Evolutionary conservation across 495 filamentous ascomycete species (phyloP).

Genomic region (Stereocaulon alpinum): DNA sequence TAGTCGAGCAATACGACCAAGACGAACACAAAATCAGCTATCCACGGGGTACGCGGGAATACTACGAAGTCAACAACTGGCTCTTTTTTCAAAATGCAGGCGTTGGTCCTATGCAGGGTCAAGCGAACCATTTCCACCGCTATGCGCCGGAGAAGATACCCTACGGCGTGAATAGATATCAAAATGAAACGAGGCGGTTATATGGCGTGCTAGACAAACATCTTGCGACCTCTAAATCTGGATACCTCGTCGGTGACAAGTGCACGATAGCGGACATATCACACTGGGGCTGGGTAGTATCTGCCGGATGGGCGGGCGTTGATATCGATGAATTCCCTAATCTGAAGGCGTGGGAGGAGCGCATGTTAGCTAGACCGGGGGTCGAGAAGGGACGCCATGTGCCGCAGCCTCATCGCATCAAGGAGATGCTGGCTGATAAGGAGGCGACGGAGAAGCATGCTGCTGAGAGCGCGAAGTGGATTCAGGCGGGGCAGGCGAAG

Average conservation of each 20-base stretch:
- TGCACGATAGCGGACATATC: constrained; percentile 79
- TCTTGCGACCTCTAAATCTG: constrained; percentile 50
- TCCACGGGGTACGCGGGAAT: constrained; percentile 31
- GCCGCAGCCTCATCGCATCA: constrained; percentile 55
- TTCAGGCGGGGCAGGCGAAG: constrained; percentile 52
- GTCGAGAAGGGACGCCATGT: constrained; percentile 73
- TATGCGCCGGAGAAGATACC: constrained; percentile 31
- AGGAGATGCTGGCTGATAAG: constrained; percentile 46
- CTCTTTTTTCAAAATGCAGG: constrained; percentile 37
- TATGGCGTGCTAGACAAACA: constrained; percentile 44
- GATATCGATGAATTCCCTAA: constrained; percentile 68
- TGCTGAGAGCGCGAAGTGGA: constrained; percentile 43
- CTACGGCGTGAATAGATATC: constrained; percentile 34
- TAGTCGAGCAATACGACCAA: constrained; percentile 37
- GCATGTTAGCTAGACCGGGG: constrained; percentile 53
- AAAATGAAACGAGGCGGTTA: constrained; percentile 32
- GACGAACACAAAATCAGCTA: constrained; percentile 37
- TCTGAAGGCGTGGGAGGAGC: constrained; percentile 65
- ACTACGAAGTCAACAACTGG: constrained; percentile 38
- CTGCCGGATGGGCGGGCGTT: constrained; percentile 59
- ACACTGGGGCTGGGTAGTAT: constrained; percentile 64
- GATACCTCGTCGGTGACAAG: constrained; percentile 70
- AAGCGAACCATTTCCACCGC: constrained; percentile 35
- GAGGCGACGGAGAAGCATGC: constrained; percentile 44
- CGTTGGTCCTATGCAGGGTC: constrained; percentile 35